phyloP scores from a whole-genome alignment of 371 early-diverging fungal genomes.

The Conidiobolus incongruus region DNA sequence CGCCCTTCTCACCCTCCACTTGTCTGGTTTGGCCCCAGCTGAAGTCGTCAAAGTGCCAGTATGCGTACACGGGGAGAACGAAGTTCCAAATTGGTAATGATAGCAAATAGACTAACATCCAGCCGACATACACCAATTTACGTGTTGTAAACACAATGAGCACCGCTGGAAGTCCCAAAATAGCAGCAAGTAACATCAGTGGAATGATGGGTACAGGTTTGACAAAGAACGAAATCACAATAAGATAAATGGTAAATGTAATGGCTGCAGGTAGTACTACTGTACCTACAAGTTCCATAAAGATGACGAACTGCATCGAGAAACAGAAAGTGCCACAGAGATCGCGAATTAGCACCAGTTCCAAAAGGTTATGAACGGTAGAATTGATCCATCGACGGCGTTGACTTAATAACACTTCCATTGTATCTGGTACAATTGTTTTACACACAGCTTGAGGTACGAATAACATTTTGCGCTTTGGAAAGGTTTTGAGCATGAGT shows the following conservation, averaged over 20 bases:
- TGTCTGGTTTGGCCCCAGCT: slow-evolving; percentile 96
- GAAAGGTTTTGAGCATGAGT: slow-evolving; percentile 93
- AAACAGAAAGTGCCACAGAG: slow-evolving; percentile 97
- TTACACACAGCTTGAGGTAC: slow-evolving; percentile 92
- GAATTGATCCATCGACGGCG: slow-evolving; percentile 99
- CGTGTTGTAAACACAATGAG: slow-evolving; percentile 82
- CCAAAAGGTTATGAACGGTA: slow-evolving; percentile 93
- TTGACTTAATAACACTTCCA: slow-evolving; percentile 87
- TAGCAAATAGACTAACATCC: slow-evolving; percentile 89
- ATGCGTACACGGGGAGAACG: slow-evolving; percentile 91
- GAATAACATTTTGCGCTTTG: slow-evolving; percentile 92
- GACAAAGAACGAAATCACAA: slow-evolving; percentile 36
- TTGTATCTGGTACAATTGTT: slow-evolving; percentile 90
- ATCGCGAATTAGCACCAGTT: slow-evolving; percentile 82
- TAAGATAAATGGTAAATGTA: slow-evolving; percentile 63
- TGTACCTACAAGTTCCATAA: slow-evolving; percentile 95
- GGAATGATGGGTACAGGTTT: slow-evolving; percentile 43
- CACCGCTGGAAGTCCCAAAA: slow-evolving; percentile 84
- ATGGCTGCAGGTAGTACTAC: slow-evolving; percentile 95
- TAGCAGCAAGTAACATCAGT: slow-evolving; percentile 44
- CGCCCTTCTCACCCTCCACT: slow-evolving; percentile 36
- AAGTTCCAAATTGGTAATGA: slow-evolving; percentile 97
- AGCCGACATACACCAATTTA: slow-evolving; percentile 72
- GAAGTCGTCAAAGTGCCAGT: slow-evolving; percentile 99
- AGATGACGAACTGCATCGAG: slow-evolving; percentile 97